Evolutionary conservation across 352 stramenopile species (phyloP), one percentile per base, ranked within the genome.

Genomic region (Globisporangium apiculatum): DNA sequence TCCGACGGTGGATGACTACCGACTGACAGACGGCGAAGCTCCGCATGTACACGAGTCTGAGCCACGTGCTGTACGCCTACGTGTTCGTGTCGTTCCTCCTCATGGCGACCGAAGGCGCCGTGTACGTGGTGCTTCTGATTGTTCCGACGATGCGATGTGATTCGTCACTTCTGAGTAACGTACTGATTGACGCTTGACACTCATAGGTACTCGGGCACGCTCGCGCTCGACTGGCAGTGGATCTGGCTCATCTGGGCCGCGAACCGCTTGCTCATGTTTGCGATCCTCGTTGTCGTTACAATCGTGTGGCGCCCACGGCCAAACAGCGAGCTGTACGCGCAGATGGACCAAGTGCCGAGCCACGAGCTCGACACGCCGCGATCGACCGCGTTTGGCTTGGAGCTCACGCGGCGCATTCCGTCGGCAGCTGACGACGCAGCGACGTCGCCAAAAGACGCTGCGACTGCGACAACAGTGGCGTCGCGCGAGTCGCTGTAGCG

Each of bases 181-280:
- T 31, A 31, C 24, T 31, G 24, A 31, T 31, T 31, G 24, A 31
- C 24, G 24, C 24, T 31, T 31, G 24, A 31, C 2, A 31, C 24
- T 3, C 53, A 53, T 46, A 93, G 83, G n/a, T 93, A 94, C 66
- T 85, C 80, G 2, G 78, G 72, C 4, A 75, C 59, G 10, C n/a
- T 93, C 8, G 52, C 61, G 51, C 53, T 95, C 46, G 65, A 76
- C 9, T 93, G 85, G 85, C 66, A 84, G 56, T 79, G 75, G 38
- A 80, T 80, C 45, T 95, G 85, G 85, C 48, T 91, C 15, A 72
- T 95, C 43, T 95, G 83, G 83, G 83, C 83, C 1, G 77, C 71
- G 15, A 87, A 86, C 61, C 77, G 81, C 5, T 57, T 91, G 40
- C 68, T 94, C 31, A 83, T 84, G 53, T 93, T 91, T 52, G 58